Evolutionary conservation across 2,329 filamentous ascomycete species (phyloP).

Genomic region (Penicillium sp.): DNA sequence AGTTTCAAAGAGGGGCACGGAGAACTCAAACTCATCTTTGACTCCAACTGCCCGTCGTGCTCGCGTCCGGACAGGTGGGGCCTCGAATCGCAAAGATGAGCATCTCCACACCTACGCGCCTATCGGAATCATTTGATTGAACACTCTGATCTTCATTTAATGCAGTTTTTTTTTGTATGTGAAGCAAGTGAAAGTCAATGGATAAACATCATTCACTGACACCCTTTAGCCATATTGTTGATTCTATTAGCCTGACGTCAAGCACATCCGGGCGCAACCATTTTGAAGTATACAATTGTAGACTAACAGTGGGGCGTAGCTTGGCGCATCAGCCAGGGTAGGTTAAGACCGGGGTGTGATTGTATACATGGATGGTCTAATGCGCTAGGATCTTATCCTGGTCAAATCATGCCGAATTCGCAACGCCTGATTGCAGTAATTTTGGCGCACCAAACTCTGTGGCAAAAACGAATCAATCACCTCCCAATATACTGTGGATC

Average conservation of each 20-base stretch:
- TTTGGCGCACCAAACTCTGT: not conserved
- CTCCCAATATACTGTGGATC: not conserved
- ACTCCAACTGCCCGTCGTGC: slow-evolving; percentile 5
- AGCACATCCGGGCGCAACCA: not conserved
- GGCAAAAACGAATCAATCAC: not conserved
- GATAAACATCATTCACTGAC: not conserved
- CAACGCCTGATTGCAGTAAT: not conserved
- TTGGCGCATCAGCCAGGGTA: slow-evolving; percentile 2
- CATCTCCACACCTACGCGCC: slow-evolving; percentile 16
- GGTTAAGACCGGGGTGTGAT: not conserved
- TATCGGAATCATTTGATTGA: slow-evolving; percentile 7
- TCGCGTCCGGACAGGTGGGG: slow-evolving; percentile 4
- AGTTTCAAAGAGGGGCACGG: slow-evolving; percentile 17
- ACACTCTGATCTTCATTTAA: not conserved
- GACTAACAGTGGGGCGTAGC: slow-evolving; percentile 1
- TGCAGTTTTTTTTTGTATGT: not conserved
- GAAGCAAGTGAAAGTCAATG: not conserved
- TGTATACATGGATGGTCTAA: not conserved
- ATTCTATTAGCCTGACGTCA: not conserved
- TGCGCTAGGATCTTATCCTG: not conserved
- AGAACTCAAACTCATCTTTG: slow-evolving; percentile 8
- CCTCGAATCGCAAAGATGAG: slow-evolving; percentile 15
- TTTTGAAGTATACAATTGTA: not conserved
- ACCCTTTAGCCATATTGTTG: not conserved
- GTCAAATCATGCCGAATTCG: not conserved